These are phyloP conservation scores for Amylocystis lapponica DNA, from an alignment of 768 basidiomycete species.

Conservation along the genomic window DNA sequence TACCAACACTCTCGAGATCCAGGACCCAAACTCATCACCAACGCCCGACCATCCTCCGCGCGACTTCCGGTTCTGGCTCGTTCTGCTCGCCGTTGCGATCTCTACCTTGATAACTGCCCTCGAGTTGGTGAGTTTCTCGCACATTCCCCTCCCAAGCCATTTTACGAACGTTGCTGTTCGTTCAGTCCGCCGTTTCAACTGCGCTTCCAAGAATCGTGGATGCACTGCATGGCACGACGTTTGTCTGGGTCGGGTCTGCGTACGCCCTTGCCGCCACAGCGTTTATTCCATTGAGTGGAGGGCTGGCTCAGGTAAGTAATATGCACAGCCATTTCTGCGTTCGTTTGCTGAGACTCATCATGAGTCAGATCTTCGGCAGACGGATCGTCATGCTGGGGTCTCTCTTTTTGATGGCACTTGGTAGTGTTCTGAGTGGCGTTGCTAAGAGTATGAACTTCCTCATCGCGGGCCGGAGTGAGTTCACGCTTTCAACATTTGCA, in stretches of 20 bases:
- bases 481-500: slow-evolving; percentile 7
- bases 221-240: slow-evolving; percentile 14
- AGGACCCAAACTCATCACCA: too few species aligned
- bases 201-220: slow-evolving; percentile 12
- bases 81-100: neutral
- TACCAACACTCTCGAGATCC: too few species aligned
- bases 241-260: slow-evolving; percentile 22
- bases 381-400: slow-evolving; percentile 24
- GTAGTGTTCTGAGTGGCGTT: slow-evolving; percentile 33
- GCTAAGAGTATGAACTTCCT: slow-evolving; percentile 35
- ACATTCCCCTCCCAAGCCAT: too few species aligned
- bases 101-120: neutral
- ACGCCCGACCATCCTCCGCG: neutral
- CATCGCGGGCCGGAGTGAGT: slow-evolving; percentile 29
- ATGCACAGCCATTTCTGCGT: neutral
- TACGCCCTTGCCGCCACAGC: slow-evolving; percentile 32
- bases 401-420: slow-evolving; percentile 30
- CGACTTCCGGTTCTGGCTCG: neutral
- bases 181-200: slow-evolving; percentile 14
- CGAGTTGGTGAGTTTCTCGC: neutral
- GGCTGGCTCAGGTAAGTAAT: slow-evolving; percentile 14
- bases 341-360: neutral
- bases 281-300: slow-evolving; percentile 27
- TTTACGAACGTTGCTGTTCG: neutral
- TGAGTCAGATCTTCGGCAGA: slow-evolving; percentile 27